phyloP scores from a whole-genome alignment of 768 basidiomycete genomes.

The Suillus occidentalis region DNA sequence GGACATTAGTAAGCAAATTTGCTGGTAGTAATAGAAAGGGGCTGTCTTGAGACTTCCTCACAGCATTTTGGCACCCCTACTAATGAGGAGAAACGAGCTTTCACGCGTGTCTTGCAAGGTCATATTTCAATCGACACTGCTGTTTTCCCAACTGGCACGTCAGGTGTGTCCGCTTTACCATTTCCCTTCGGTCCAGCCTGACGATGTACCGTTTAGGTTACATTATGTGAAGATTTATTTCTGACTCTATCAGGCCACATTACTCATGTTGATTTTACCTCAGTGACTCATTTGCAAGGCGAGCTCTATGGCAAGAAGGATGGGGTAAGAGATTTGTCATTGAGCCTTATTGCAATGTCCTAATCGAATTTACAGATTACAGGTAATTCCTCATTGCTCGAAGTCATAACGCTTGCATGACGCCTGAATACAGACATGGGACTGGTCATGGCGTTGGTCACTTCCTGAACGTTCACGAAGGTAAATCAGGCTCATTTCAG shows the following conservation, averaged over 20 bases:
- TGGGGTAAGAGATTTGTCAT: constrained; percentile 51
- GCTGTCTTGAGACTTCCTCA: not conserved
- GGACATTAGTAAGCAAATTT: constrained; percentile 69
- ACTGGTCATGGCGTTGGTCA: constrained; percentile 96
- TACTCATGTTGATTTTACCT: constrained; percentile 5
- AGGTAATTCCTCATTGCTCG: constrained; percentile 36
- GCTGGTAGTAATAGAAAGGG: not conserved
- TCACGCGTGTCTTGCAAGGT: constrained; percentile 89
- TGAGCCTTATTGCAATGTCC: constrained; percentile 2
- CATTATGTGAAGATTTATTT: constrained; percentile 42
- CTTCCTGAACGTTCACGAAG: constrained; percentile 93
- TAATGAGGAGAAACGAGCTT: constrained; percentile 79
- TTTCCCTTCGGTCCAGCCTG: not conserved
- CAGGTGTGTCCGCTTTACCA: constrained; percentile 45
- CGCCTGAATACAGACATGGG: constrained; percentile 58
- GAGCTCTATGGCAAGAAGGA: constrained; percentile 83
- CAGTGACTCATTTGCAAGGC: constrained; percentile 81
- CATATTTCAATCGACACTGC: constrained; percentile 88
- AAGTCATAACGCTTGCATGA: not conserved
- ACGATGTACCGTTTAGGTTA: constrained; percentile 41
- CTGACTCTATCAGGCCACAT: not conserved
- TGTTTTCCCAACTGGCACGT: constrained; percentile 79
- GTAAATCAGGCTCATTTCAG: constrained; percentile 17
- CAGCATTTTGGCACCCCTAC: constrained; percentile 90
- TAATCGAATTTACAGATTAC: constrained; percentile 45